phyloP scores from a whole-genome alignment of 805 yeast species.

The Hanseniaspora jakobsenii region DNA sequence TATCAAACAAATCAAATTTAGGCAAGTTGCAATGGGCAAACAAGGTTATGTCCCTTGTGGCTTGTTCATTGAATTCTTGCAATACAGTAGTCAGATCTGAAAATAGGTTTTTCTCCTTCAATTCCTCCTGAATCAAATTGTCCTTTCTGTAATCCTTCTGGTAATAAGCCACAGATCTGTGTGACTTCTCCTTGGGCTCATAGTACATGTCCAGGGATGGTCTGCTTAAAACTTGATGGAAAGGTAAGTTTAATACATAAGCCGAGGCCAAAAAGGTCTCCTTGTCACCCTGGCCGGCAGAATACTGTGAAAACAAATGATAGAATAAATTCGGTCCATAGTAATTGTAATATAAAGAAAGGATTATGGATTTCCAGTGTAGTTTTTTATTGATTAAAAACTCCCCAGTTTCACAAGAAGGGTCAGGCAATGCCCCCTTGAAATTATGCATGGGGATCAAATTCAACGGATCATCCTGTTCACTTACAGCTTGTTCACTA shows the following conservation, averaged over 20 bases:
- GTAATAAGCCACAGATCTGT: slow-evolving; percentile 62
- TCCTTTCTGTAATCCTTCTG: slow-evolving; percentile 60
- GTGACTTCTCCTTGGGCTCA: slow-evolving; percentile 28
- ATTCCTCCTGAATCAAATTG: slow-evolving; percentile 23
- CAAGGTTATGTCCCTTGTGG: no score
- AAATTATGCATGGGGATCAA: slow-evolving; percentile 45
- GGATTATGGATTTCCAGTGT: slow-evolving; percentile 46
- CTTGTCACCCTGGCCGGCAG: slow-evolving; percentile 72
- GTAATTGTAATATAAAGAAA: slow-evolving; percentile 56
- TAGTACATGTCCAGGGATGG: slow-evolving; percentile 32
- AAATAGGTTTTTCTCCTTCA: slow-evolving; percentile 15
- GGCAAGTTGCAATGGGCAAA: slow-evolving; percentile 34
- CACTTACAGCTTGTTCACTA: slow-evolving; percentile 19
- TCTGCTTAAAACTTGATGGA: slow-evolving; percentile 37
- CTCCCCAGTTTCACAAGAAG: slow-evolving; percentile 65
- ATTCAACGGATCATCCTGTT: not conserved
- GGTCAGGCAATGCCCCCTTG: slow-evolving; percentile 55
- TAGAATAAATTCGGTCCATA: slow-evolving; percentile 61
- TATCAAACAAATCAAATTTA: slow-evolving; percentile 29
- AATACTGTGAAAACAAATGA: slow-evolving; percentile 59
- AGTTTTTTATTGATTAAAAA: slow-evolving; percentile 47
- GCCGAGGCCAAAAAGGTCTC: slow-evolving; percentile 65
- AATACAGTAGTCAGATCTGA: slow-evolving; percentile 6
- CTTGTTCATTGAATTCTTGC: slow-evolving; percentile 20
- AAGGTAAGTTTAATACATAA: slow-evolving; percentile 34